Evolutionary conservation across 1,139 yeast species (phyloP).

Genomic region (Geotrichum macrosporum): DNA sequence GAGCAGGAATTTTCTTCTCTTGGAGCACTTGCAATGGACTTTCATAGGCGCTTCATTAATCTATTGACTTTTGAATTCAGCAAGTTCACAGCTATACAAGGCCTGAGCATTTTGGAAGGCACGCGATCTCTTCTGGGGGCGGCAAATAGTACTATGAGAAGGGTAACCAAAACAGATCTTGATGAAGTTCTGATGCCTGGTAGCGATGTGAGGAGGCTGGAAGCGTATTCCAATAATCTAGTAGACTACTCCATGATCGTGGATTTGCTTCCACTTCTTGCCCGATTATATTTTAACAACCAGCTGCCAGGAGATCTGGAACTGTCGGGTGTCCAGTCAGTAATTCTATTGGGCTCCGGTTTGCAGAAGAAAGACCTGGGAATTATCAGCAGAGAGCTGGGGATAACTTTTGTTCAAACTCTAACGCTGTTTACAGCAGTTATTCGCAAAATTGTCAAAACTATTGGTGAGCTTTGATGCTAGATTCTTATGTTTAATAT

Average conservation of each 20-base stretch:
- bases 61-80: slow-evolving; percentile 78
- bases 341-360: slow-evolving; percentile 89
- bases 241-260: slow-evolving; percentile 93
- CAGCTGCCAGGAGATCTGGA: slow-evolving; percentile 44
- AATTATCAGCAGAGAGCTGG: slow-evolving; percentile 68
- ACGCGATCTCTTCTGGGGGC: too few species aligned
- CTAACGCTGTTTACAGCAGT: slow-evolving; percentile 96
- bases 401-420: slow-evolving; percentile 77
- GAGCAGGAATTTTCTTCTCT: slow-evolving; percentile 57
- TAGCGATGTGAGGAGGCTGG: slow-evolving; percentile 86
- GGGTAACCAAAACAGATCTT: slow-evolving; percentile 48
- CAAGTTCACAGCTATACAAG: slow-evolving; percentile 75
- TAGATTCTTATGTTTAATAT: too few species aligned
- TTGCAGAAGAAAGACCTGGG: slow-evolving; percentile 86
- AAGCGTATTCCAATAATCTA: slow-evolving; percentile 85
- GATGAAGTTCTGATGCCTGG: slow-evolving; percentile 67
- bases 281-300: slow-evolving; percentile 64
- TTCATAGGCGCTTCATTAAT: slow-evolving; percentile 80
- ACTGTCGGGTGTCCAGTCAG: slow-evolving; percentile 82
- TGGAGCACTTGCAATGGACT: slow-evolving; percentile 73
- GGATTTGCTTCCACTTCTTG: slow-evolving; percentile 76
- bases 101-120: slow-evolving; percentile 76
- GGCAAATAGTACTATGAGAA: slow-evolving; percentile 15
- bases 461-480: slow-evolving; percentile 60
- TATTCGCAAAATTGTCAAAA: slow-evolving; percentile 68